Evolutionary conservation across 371 early-diverging fungal species (phyloP).

Genomic region (Mucor racemosus): DNA sequence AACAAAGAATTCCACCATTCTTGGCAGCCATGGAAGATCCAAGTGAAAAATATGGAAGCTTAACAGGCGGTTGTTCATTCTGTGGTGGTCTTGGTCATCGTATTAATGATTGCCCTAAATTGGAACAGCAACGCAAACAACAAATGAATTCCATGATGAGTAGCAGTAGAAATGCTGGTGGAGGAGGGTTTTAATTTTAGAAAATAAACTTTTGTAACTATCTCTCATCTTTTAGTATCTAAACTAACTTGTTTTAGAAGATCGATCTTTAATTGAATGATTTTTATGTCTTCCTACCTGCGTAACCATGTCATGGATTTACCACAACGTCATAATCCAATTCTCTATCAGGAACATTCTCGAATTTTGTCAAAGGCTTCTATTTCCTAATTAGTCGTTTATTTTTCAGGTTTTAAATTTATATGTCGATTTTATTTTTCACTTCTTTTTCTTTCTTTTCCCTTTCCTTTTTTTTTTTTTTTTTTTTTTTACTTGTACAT

Average conservation of each 20-base stretch:
- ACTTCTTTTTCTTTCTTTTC: constrained; percentile 8
- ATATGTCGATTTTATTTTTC: neutral
- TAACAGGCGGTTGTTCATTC: constrained; percentile 86
- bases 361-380: constrained; percentile 15
- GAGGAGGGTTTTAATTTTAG: constrained; percentile 43
- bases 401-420: neutral
- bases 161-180: constrained; percentile 37
- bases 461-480: constrained; percentile 1
- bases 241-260: neutral
- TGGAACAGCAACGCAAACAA: constrained; percentile 71
- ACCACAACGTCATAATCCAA: neutral
- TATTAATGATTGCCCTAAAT: constrained; percentile 89
- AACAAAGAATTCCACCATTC: constrained; percentile 91
- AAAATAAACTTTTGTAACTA: constrained; percentile 2
- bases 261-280: neutral
- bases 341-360: constrained; percentile 18
- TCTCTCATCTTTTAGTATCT: neutral
- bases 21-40: constrained; percentile 89
- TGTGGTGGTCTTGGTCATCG: constrained; percentile 97
- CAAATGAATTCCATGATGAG: constrained; percentile 61
- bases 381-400: constrained; percentile 6
- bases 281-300: neutral
- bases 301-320: neutral
- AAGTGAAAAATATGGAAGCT: constrained; percentile 74
- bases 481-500: neutral